Evolutionary conservation across 164 flowering plant species (phyloP).

Genomic region (Nymphaea colorata): DNA sequence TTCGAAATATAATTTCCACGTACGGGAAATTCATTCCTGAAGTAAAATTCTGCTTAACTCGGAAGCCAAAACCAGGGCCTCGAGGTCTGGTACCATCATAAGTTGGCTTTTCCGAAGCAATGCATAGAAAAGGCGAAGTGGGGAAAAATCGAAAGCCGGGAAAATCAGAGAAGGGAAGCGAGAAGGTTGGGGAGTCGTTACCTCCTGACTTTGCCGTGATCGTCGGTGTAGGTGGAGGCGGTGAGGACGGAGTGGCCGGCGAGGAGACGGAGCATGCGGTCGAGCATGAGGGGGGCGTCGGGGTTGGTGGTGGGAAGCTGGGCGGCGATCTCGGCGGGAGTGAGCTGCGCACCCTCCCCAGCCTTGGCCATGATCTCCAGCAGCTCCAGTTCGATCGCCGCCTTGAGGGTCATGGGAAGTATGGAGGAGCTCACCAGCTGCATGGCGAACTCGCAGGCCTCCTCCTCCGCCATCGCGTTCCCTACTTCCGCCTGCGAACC

Average conservation of each 20-base stretch:
- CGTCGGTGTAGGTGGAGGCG: slow-evolving; percentile 21
- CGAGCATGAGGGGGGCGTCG: slow-evolving; percentile 56
- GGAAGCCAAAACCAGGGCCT: too few relatives aligned
- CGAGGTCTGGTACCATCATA: too few relatives aligned
- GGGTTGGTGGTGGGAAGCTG: slow-evolving; percentile 57
- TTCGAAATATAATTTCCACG: too few relatives aligned
- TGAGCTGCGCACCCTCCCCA: slow-evolving; percentile 34
- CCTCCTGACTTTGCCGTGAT: slow-evolving; percentile 4
- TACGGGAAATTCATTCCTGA: too few relatives aligned
- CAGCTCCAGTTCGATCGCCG: slow-evolving; percentile 64
- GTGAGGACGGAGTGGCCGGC: slow-evolving; percentile 55
- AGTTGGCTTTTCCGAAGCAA: too few relatives aligned
- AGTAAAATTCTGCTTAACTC: too few relatives aligned
- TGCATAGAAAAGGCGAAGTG: too few relatives aligned
- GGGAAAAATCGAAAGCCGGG: too few relatives aligned
- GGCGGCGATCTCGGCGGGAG: slow-evolving; percentile 47
- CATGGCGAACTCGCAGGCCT: slow-evolving; percentile 48
- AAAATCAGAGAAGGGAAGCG: background rate
- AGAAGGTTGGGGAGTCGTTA: background rate
- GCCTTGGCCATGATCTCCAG: slow-evolving; percentile 57
- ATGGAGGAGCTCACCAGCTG: slow-evolving; percentile 48
- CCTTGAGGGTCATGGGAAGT: slow-evolving; percentile 61
- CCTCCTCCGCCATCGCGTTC: slow-evolving; percentile 25
- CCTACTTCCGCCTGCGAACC: background rate
- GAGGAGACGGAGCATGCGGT: slow-evolving; percentile 62